A percentile compares a stretch with the other conserved stretches of the same genome.
phyloP scores from a whole-genome alignment of 768 basidiomycete genomes.

The Floccularia luteovirens region DNA sequence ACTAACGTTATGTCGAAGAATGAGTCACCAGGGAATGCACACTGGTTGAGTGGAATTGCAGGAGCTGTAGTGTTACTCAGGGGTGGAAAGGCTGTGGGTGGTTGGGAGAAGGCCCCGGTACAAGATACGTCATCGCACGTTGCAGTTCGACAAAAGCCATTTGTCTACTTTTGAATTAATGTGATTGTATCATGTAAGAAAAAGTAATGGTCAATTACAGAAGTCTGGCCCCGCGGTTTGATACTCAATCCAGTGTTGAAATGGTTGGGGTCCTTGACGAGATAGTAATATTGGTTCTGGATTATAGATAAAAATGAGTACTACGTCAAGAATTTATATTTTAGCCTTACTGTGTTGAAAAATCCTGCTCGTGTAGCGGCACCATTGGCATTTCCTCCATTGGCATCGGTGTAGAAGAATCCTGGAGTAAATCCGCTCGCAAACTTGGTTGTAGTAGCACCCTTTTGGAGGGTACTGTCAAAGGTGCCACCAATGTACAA shows the following conservation, averaged over 20 bases:
- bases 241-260: slow-evolving; percentile 26
- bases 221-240: slow-evolving; percentile 10
- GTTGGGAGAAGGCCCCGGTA: slow-evolving; percentile 15
- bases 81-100: slow-evolving; percentile 18
- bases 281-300: slow-evolving; percentile 19
- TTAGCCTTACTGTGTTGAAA: slow-evolving; percentile 7
- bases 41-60: slow-evolving; percentile 15
- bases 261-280: slow-evolving; percentile 19
- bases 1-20: slow-evolving; percentile 14
- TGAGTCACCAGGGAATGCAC: slow-evolving; percentile 7
- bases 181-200: not conserved
- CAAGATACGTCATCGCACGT: slow-evolving; percentile 16
- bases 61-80: slow-evolving; percentile 8
- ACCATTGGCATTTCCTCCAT: slow-evolving; percentile 7
- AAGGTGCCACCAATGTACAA: not conserved
- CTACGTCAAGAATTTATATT: not conserved
- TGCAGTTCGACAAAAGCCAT: slow-evolving; percentile 15
- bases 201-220: slow-evolving; percentile 9
- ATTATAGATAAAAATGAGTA: not conserved
- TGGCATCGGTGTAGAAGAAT: not conserved
- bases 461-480: not conserved
- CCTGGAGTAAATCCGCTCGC: not conserved
- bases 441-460: not conserved
- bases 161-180: slow-evolving; percentile 4
- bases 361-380: slow-evolving; percentile 15